phyloP scores from a whole-genome alignment of 2,329 filamentous ascomycete species.

The Phoma sp. region DNA sequence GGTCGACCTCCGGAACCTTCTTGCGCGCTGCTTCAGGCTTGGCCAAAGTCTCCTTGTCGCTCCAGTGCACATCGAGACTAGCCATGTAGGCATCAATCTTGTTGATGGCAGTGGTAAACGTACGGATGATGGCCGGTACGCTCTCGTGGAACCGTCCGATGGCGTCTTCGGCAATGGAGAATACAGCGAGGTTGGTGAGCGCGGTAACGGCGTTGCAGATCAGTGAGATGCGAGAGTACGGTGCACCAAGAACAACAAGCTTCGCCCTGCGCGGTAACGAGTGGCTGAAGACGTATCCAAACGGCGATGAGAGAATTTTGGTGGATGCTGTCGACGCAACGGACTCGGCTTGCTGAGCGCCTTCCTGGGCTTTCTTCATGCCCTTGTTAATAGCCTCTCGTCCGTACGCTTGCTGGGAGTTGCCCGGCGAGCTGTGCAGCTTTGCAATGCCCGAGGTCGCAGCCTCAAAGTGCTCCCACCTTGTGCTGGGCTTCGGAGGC shows the following conservation, averaged over 20 bases:
- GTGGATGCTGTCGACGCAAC: slow-evolving; percentile 35
- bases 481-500: slow-evolving; percentile 48
- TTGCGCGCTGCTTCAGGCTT: slow-evolving; percentile 55
- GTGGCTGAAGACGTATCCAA: slow-evolving; percentile 75
- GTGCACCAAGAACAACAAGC: slow-evolving; percentile 74
- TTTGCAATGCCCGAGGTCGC: slow-evolving; percentile 55
- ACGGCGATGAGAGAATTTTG: slow-evolving; percentile 50
- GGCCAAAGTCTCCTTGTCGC: slow-evolving; percentile 67
- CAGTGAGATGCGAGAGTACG: slow-evolving; percentile 66
- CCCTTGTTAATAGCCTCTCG: slow-evolving; percentile 44
- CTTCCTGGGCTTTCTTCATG: slow-evolving; percentile 41
- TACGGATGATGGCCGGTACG: slow-evolving; percentile 75
- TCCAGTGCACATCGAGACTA: slow-evolving; percentile 74
- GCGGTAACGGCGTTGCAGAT: slow-evolving; percentile 67
- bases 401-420: slow-evolving; percentile 47
- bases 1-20: slow-evolving; percentile 70
- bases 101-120: slow-evolving; percentile 72
- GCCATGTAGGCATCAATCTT: slow-evolving; percentile 73
- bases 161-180: slow-evolving; percentile 79
- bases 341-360: slow-evolving; percentile 36
- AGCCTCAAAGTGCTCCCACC: slow-evolving; percentile 35
- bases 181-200: slow-evolving; percentile 72
- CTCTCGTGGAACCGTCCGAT: slow-evolving; percentile 88
- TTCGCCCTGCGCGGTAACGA: slow-evolving; percentile 71
- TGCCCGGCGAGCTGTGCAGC: slow-evolving; percentile 42